Conservation (phyloP, 495 filamentous ascomycete species). For the Trypethelium eluteriae region DNA sequence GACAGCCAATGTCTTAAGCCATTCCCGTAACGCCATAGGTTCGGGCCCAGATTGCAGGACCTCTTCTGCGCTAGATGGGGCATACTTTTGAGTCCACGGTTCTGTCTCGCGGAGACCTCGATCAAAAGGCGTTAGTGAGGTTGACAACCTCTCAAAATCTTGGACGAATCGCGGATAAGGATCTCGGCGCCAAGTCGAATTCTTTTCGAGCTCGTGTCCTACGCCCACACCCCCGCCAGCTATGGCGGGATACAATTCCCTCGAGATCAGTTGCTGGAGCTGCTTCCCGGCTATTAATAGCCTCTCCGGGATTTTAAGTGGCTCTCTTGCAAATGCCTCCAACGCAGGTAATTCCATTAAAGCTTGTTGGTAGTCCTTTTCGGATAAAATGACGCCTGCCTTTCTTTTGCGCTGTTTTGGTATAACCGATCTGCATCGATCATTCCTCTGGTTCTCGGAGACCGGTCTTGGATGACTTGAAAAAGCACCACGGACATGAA, state of each 20-base stretch:
- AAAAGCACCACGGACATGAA: conserved; percentile 30
- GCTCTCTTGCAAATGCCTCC: not conserved
- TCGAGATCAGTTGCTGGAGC: conserved; percentile 21
- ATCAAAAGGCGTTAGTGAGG: conserved; percentile 71
- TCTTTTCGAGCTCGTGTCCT: not conserved
- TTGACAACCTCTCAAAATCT: conserved; percentile 51
- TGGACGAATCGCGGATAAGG: conserved; percentile 52
- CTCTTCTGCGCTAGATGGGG: conserved; percentile 58
- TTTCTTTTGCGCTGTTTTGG: conserved; percentile 24
- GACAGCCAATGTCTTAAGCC: conserved; percentile 71
- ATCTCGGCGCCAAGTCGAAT: conserved; percentile 10
- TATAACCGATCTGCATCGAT: not conserved
- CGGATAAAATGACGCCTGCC: conserved; percentile 16
- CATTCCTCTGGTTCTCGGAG: not conserved
- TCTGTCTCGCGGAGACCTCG: conserved; percentile 61
- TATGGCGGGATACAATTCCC: conserved; percentile 5
- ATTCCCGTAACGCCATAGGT: conserved; percentile 64
- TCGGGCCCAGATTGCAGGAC: conserved; percentile 74
- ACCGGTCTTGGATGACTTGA: not conserved
- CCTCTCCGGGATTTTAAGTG: conserved; percentile 25
- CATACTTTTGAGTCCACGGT: conserved; percentile 82
- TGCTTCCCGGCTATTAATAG: conserved; percentile 30
- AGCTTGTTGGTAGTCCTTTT: conserved; percentile 14
- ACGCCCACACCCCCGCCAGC: not conserved
- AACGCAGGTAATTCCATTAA: conserved; percentile 1